A percentile compares a stretch with the other conserved stretches of the same genome.
phyloP scores from a whole-genome alignment of 192 early-diverging fungal genomes.

The Coemansia sp. region DNA sequence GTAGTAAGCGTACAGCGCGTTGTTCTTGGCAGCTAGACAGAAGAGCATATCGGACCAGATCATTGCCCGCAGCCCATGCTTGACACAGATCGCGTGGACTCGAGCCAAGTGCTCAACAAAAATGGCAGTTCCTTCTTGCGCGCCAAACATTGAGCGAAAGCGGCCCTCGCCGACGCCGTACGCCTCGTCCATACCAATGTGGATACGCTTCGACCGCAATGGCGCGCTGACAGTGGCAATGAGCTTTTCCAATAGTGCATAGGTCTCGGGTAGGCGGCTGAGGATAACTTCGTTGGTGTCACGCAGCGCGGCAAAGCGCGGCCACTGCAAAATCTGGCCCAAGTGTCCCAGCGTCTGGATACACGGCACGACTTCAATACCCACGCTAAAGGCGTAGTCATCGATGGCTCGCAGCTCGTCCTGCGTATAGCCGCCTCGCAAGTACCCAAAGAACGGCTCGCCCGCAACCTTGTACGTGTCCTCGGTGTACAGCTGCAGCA shows the following conservation, averaged over 20 bases:
- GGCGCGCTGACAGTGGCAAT: slow-evolving; percentile 64
- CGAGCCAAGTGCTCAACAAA: slow-evolving; percentile 75
- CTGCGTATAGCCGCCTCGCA: slow-evolving; percentile 70
- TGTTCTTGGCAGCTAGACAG: slow-evolving; percentile 74
- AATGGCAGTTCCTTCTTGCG: slow-evolving; percentile 68
- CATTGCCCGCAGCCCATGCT: slow-evolving; percentile 65
- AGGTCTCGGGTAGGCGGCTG: slow-evolving; percentile 70
- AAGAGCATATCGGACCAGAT: slow-evolving; percentile 84
- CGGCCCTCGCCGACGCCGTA: slow-evolving; percentile 83
- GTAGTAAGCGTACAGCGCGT: slow-evolving; percentile 79
- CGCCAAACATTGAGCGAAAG: slow-evolving; percentile 71
- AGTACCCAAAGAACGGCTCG: slow-evolving; percentile 73
- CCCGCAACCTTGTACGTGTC: slow-evolving; percentile 75
- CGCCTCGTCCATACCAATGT: slow-evolving; percentile 89
- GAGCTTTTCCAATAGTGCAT: slow-evolving; percentile 73
- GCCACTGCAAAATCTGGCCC: slow-evolving; percentile 90
- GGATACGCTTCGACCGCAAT: slow-evolving; percentile 74
- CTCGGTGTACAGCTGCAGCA: slow-evolving; percentile 88
- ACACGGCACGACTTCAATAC: slow-evolving; percentile 84
- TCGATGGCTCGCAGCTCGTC: slow-evolving; percentile 73
- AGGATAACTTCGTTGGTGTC: slow-evolving; percentile 83
- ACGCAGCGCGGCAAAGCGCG: slow-evolving; percentile 68
- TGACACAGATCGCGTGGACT: slow-evolving; percentile 68
- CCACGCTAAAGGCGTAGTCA: slow-evolving; percentile 70
- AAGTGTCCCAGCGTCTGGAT: slow-evolving; percentile 90